Base-by-base conservation (phyloP, 2,329 filamentous ascomycete species). In the Ophiosphaerella narmari region DNA sequence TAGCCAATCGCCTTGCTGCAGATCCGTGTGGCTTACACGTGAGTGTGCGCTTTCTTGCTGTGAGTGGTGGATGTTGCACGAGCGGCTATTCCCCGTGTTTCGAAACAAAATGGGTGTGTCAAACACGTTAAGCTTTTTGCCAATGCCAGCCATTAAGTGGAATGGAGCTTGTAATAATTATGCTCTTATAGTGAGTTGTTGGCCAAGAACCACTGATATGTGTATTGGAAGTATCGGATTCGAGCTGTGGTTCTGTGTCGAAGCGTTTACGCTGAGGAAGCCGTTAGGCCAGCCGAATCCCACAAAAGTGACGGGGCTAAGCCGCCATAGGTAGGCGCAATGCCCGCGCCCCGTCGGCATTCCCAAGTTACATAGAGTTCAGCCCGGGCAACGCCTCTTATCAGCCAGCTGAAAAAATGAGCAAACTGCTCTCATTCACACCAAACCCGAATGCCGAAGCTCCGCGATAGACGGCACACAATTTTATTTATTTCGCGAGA, bases 121-220 rank as follows among this genome's bases (percentile, higher is more conserved):
- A 47, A 37, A 48, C 24, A 21, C 9, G 42, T 46, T 46, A 62
- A 65, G 54, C 57, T 57, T 61, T 21, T 60, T 48, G 61, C 62
- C 60, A 60, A 57, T 50, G 33, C 46, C 32, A 43, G 21, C 46
- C 21, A 26, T 43, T 33, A 29, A 33, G 40, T 33, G 39, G 32
- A 39, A 36, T 40, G 39, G 24, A 14, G 43, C 46, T 48, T 54
- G 35, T 14, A 31, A n/a, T 35, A 9, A 29, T 35, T 18, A 24
- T 8, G 4, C 18, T 40, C 37, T 21, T 37, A 39, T 21, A 14
- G 24, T 38, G 16, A 14, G 36, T 16, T 23, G 21, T 5, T n/a
- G 9, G 7, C 23, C 18, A 21, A 11, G 36, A 39, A 23, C 36
- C 36, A 39, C 18, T 23, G 24, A 23, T 4, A 39, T 23, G 5